Conservation (phyloP, 169 alveolate species). For the Amoebophrya sp. region DNA sequence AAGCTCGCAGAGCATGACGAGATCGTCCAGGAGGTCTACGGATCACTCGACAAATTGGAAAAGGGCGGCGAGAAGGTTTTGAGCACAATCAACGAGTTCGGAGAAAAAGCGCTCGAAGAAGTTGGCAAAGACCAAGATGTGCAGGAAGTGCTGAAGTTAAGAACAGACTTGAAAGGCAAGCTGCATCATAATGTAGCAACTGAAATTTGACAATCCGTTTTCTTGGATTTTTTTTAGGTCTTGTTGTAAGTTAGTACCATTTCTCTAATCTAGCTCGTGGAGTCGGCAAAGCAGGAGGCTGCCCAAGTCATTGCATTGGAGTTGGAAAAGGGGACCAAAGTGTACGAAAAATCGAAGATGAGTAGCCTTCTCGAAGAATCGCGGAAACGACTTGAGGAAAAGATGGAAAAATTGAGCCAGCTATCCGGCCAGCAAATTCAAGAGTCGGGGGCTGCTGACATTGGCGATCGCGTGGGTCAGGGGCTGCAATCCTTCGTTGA, state of each 20-base stretch:
- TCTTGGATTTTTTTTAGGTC: too few relatives aligned
- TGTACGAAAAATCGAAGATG: not conserved
- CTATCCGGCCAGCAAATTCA: not conserved
- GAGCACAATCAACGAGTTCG: not conserved
- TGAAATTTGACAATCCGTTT: too few relatives aligned
- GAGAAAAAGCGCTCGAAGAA: not conserved
- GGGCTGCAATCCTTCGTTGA: not conserved
- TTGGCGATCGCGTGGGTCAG: not conserved
- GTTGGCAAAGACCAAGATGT: not conserved
- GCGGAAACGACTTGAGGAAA: not conserved
- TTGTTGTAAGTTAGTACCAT: too few relatives aligned
- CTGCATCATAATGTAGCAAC: too few relatives aligned
- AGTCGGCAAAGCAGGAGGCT: not conserved
- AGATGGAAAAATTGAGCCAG: too few relatives aligned
- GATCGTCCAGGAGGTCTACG: not conserved
- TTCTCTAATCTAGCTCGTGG: too few relatives aligned
- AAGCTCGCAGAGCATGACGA: not conserved
- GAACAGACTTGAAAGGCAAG: too few relatives aligned
- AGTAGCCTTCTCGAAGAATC: not conserved
- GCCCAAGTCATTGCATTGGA: not conserved
- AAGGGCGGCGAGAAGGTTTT: not conserved
- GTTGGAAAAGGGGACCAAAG: not conserved
- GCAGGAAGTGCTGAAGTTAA: not conserved
- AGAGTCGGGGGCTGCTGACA: not conserved
- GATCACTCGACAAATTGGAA: not conserved